Evolutionary conservation across 768 basidiomycete genomes (phyloP).

Genomic region (Leccinum subgranulosum): DNA sequence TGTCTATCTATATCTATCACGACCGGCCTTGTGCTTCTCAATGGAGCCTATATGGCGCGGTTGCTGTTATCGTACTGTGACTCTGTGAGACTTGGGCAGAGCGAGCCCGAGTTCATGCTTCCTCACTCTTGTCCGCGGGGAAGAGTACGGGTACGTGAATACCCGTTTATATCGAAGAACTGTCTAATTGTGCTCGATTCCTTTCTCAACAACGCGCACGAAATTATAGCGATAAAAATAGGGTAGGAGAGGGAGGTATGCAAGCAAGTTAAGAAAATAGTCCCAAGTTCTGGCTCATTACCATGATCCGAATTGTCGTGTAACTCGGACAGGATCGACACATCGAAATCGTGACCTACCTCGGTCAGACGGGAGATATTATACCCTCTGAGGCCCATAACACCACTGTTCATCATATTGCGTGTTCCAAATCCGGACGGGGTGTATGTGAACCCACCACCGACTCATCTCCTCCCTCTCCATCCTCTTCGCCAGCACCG

Average conservation of each 20-base stretch:
- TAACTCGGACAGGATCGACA: neutral
- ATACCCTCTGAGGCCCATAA: neutral
- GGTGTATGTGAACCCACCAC: neutral
- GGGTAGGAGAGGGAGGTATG: neutral
- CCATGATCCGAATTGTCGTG: neutral
- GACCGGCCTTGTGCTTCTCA: neutral
- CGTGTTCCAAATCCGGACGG: constrained; percentile 46
- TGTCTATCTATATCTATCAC: neutral
- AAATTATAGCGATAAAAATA: neutral
- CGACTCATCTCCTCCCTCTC: neutral
- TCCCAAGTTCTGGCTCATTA: neutral
- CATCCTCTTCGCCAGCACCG: neutral
- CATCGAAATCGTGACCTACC: neutral
- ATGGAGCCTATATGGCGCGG: neutral
- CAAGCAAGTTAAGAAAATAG: too few species aligned
- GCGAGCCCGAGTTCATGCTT: neutral
- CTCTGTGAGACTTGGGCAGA: neutral
- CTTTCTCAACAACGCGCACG: neutral
- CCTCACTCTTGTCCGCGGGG: neutral
- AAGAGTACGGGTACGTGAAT: neutral
- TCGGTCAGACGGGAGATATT: neutral
- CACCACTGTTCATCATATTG: constrained; percentile 23
- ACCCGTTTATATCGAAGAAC: neutral
- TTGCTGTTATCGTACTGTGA: neutral
- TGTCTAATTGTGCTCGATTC: neutral